Conservation (phyloP, 2,329 filamentous ascomycete genomes). For the Ascochyta lentis region DNA sequence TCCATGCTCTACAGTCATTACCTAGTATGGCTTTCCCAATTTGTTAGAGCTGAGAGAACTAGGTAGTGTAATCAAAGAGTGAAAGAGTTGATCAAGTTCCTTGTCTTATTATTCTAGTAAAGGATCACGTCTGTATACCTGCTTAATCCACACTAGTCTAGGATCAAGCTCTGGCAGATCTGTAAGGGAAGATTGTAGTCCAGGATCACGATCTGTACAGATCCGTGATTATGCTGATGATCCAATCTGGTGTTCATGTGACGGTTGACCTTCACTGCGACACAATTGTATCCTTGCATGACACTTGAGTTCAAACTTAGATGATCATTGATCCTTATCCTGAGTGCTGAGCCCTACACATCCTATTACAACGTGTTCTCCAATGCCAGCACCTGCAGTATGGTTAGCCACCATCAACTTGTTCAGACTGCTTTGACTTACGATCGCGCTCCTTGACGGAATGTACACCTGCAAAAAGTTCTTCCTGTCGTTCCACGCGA, state of each 20-base stretch:
- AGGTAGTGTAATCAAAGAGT: too few relatives aligned
- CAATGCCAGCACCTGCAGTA: constrained; percentile 33
- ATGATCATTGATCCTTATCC: not conserved
- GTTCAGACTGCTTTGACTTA: constrained; percentile 53
- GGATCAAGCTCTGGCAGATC: too few relatives aligned
- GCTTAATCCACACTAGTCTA: too few relatives aligned
- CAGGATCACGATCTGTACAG: too few relatives aligned
- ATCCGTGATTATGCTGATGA: too few relatives aligned
- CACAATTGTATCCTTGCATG: constrained; percentile 8
- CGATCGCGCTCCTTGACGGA: constrained; percentile 81
- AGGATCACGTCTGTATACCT: too few relatives aligned
- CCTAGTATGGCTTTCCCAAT: constrained; percentile 10
- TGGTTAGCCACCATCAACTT: constrained; percentile 11
- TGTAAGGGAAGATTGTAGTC: too few relatives aligned
- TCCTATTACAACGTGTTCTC: constrained; percentile 36
- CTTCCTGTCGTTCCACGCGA: constrained; percentile 86
- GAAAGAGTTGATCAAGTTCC: too few relatives aligned
- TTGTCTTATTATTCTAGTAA: too few relatives aligned
- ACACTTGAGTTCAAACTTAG: not conserved
- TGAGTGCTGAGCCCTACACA: not conserved
- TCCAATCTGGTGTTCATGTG: too few relatives aligned
- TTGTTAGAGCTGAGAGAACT: not conserved
- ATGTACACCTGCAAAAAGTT: constrained; percentile 95
- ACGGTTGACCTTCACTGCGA: too few relatives aligned
- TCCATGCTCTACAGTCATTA: constrained; percentile 1